Percentiles rank a stretch among this genome's conserved stretches.
phyloP scores from a whole-genome alignment of 2,329 filamentous ascomycete genomes.

The Fusarium sp. region DNA sequence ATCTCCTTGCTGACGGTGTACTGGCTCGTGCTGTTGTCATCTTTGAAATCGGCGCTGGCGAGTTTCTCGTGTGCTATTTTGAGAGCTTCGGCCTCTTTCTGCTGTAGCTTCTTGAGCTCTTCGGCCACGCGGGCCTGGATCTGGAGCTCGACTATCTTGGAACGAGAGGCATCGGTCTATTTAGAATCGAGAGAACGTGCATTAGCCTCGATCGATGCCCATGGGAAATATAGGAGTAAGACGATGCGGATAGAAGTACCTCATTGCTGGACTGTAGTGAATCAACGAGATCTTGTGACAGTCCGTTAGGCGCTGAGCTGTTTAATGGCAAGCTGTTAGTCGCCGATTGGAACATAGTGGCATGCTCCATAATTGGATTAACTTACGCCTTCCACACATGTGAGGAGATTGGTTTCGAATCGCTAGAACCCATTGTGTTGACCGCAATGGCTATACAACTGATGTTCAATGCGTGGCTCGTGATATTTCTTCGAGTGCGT shows the following conservation, averaged over 20 bases:
- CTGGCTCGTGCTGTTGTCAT: constrained; percentile 47
- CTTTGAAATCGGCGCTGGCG: constrained; percentile 55
- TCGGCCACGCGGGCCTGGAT: constrained; percentile 86
- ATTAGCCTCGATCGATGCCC: constrained; percentile 22
- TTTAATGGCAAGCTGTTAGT: constrained; percentile 43
- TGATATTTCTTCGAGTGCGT: constrained; percentile 47
- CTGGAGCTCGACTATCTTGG: constrained; percentile 83
- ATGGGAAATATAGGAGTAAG: background rate
- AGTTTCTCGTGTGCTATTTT: constrained; percentile 73
- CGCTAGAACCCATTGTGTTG: constrained; percentile 64
- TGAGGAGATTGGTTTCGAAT: constrained; percentile 61
- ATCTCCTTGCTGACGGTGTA: constrained; percentile 68
- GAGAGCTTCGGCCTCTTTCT: constrained; percentile 75
- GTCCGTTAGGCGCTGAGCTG: constrained; percentile 58
- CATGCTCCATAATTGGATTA: background rate
- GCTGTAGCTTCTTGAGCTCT: constrained; percentile 83
- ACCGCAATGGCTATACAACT: constrained; percentile 48
- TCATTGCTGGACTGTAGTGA: constrained; percentile 85
- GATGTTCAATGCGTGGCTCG: constrained; percentile 43
- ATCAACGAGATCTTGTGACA: constrained; percentile 85
- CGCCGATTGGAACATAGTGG: background rate
- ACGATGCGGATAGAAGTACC: constrained; percentile 61
- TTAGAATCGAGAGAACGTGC: background rate
- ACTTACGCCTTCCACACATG: constrained; percentile 67
- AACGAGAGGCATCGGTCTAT: constrained; percentile 88